phyloP scores from a whole-genome alignment of 1,284 basidiomycete genomes.

The Pholiota adiposa region DNA sequence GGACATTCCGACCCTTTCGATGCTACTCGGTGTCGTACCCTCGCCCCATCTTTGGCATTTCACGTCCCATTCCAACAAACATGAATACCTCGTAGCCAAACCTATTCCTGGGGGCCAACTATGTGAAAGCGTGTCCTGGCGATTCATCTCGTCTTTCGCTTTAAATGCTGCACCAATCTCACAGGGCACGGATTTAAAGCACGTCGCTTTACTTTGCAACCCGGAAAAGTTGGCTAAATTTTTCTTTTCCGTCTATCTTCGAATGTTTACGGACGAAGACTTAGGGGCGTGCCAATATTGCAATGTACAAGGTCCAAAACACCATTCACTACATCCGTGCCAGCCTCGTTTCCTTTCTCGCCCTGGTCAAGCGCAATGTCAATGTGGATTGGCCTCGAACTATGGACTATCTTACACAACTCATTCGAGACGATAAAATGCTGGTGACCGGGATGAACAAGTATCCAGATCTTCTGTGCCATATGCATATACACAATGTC shows the following conservation, averaged over 20 bases:
- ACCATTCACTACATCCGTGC: constrained; percentile 46
- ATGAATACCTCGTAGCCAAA: constrained; percentile 13
- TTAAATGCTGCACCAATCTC: background rate
- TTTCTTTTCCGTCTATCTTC: constrained; percentile 49
- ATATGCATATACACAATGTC: constrained; percentile 36
- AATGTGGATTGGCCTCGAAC: constrained; percentile 37
- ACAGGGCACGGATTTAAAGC: background rate
- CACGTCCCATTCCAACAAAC: constrained; percentile 20
- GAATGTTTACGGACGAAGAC: constrained; percentile 45
- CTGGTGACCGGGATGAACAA: constrained; percentile 37
- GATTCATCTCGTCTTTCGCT: constrained; percentile 1
- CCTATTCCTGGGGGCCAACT: constrained; percentile 10
- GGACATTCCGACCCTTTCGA: constrained; percentile 28
- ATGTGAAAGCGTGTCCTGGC: constrained; percentile 28
- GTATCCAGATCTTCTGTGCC: constrained; percentile 47
- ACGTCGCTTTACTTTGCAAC: constrained; percentile 22
- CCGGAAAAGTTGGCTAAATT: constrained; percentile 40
- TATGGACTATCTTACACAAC: constrained; percentile 31
- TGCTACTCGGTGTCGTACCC: constrained; percentile 31
- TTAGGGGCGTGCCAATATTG: background rate
- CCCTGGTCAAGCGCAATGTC: constrained; percentile 37
- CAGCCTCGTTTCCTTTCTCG: constrained; percentile 47
- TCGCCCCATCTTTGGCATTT: constrained; percentile 18
- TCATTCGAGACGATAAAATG: constrained; percentile 28
- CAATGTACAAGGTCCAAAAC: background rate